phyloP scores from a whole-genome alignment of 2,329 filamentous ascomycete species.

The Westerdykella ornata region DNA sequence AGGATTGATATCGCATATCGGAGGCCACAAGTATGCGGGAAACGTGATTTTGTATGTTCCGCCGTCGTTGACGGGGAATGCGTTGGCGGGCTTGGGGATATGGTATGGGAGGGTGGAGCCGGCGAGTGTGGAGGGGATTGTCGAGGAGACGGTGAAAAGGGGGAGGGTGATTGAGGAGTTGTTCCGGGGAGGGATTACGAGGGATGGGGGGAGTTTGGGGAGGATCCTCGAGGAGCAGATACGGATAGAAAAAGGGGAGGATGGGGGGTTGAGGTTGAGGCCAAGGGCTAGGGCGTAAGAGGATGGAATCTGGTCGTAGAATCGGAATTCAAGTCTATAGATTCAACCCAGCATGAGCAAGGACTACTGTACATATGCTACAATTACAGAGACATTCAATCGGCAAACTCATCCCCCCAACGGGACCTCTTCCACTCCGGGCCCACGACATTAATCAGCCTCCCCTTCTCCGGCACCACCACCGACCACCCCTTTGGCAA shows the following conservation, averaged over 20 bases:
- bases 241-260: conserved; percentile 26
- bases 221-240: conserved; percentile 28
- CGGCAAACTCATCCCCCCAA: no score
- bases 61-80: conserved; percentile 45
- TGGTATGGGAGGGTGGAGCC: conserved; percentile 79
- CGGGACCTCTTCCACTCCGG: conserved; percentile 1
- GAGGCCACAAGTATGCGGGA: conserved; percentile 78
- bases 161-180: conserved; percentile 64
- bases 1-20: conserved; percentile 70
- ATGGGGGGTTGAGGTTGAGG: conserved; percentile 17
- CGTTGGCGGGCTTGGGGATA: conserved; percentile 63
- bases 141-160: conserved; percentile 61
- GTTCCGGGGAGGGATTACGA: conserved; percentile 61
- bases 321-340: no score
- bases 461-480: conserved; percentile 60
- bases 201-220: conserved; percentile 21
- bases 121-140: conserved; percentile 67
- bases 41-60: conserved; percentile 79
- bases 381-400: no score
- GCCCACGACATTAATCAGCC: conserved; percentile 65
- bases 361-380: no score
- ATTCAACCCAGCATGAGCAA: no score
- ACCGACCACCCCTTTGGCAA: conserved; percentile 43
- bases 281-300: conserved; percentile 14
- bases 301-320: background rate